Evolutionary conservation across 148 eudicot genomes (phyloP), one percentile per base, ranked within the genome.

Genomic region (Chenopodium album): DNA sequence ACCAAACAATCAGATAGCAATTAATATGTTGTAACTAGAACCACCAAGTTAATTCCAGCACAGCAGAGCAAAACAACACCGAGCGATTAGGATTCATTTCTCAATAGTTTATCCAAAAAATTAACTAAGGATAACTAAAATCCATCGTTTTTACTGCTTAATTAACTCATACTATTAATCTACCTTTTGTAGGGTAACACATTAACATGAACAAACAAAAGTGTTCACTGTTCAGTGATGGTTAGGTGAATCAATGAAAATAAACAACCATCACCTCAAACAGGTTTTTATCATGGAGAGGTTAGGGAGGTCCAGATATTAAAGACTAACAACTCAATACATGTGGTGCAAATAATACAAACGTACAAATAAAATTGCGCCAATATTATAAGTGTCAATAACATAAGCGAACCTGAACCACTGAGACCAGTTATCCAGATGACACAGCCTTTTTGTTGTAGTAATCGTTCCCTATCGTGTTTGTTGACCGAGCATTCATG

Each of bases 361-460:
- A 71, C 16, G 73, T 54, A 10, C 2, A 22, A 37, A 72, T 37
- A 37, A 73, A 23, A 62, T 47, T 75, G 67, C 44, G 79, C 44
- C 29, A 79, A 64, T 74, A 76, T 37, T 50, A 73, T 44, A 64
- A 85, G 75, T 22, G 80, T 37, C 26, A 71, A 82, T 56, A 9
- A 78, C 17, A 62, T 80, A 76, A 47, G 77, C 94, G 66, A 81
- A 94, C 99, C 99, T 92, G 99, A 96, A 85, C 99, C 99, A 82
- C 99, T 96, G 78, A 96, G 97, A 44, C 99, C 99, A 29, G 99
- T 94, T 54, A 96, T 91, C 97, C 97, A 96, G 73, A 96, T 89
- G 62, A 96, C 98, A 85, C 97, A 96, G n/a, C 98, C 99, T 88
- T 87, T 94, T 31, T 96, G 99, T 75, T 91, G 90, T 72, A 96